Conservation (phyloP, 345 rosid genomes). For the Physaria fendleri region DNA sequence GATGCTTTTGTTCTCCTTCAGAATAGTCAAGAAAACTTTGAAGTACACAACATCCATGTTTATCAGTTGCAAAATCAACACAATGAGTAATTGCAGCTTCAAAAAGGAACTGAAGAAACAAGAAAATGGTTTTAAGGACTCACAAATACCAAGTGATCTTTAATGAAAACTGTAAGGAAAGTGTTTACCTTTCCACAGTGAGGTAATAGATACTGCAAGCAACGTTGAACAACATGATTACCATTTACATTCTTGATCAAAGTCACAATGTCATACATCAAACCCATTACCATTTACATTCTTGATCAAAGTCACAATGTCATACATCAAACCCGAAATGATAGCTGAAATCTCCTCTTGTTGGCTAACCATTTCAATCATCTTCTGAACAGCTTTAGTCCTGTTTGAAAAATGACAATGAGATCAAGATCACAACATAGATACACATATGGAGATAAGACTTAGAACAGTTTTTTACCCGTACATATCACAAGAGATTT, state of each 20-base stretch:
- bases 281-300: conserved; percentile 56
- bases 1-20: conserved; percentile 42
- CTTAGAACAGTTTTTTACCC: conserved; percentile 51
- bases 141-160: background rate
- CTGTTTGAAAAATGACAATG: conserved; percentile 27
- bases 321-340: conserved; percentile 55
- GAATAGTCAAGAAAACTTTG: conserved; percentile 62
- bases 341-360: conserved; percentile 53
- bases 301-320: conserved; percentile 61
- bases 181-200: conserved; percentile 44
- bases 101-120: conserved; percentile 51
- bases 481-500: conserved; percentile 74
- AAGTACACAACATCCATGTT: conserved; percentile 79
- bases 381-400: conserved; percentile 82
- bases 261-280: conserved; percentile 59
- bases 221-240: conserved; percentile 74
- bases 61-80: conserved; percentile 68
- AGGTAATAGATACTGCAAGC: conserved; percentile 56
- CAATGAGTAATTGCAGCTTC: conserved; percentile 63
- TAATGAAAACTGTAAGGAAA: background rate
- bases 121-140: background rate
- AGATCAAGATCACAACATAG: background rate
- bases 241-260: conserved; percentile 73
- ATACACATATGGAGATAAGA: background rate
- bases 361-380: conserved; percentile 53